These are phyloP conservation scores for Dendryphion nanum DNA, from an alignment of 2,329 filamentous ascomycete genomes.

Conservation along the genomic window DNA sequence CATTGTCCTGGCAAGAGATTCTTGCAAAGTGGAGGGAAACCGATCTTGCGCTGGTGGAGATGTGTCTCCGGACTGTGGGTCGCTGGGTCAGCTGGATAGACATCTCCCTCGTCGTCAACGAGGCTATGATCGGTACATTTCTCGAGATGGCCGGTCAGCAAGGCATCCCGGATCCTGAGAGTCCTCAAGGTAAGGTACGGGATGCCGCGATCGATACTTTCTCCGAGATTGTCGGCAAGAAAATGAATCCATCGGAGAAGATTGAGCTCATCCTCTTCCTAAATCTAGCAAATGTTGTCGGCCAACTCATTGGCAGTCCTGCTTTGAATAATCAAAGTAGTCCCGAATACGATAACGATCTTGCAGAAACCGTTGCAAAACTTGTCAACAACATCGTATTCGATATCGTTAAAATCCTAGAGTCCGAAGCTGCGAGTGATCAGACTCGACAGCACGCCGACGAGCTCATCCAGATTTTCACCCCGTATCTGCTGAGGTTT, in stretches of 20 bases:
- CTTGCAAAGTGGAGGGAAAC: constrained; percentile 70
- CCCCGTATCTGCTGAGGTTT: constrained; percentile 86
- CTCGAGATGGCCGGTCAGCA: constrained; percentile 81
- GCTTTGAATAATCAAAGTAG: constrained; percentile 78
- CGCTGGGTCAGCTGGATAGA: constrained; percentile 99
- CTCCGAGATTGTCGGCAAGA: constrained; percentile 94
- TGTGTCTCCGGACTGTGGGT: constrained; percentile 86
- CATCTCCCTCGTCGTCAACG: constrained; percentile 86
- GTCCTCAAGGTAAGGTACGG: constrained; percentile 68
- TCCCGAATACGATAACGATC: constrained; percentile 87
- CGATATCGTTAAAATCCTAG: constrained; percentile 84
- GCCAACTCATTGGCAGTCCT: constrained; percentile 80
- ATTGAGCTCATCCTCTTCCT: constrained; percentile 90
- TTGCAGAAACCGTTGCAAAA: constrained; percentile 92
- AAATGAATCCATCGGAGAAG: constrained; percentile 94
- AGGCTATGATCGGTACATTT: constrained; percentile 74
- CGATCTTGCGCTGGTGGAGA: constrained; percentile 72
- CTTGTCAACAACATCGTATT: constrained; percentile 86
- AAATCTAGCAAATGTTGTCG: constrained; percentile 80
- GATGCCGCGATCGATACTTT: constrained; percentile 92
- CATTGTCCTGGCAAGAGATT: constrained; percentile 87
- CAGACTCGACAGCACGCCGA: constrained; percentile 73
- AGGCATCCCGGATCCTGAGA: constrained; percentile 59
- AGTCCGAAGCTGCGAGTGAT: constrained; percentile 63
- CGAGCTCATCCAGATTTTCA: constrained; percentile 76